phyloP scores from a whole-genome alignment of 1,139 yeast genomes.

The Protomyces inundatus region DNA sequence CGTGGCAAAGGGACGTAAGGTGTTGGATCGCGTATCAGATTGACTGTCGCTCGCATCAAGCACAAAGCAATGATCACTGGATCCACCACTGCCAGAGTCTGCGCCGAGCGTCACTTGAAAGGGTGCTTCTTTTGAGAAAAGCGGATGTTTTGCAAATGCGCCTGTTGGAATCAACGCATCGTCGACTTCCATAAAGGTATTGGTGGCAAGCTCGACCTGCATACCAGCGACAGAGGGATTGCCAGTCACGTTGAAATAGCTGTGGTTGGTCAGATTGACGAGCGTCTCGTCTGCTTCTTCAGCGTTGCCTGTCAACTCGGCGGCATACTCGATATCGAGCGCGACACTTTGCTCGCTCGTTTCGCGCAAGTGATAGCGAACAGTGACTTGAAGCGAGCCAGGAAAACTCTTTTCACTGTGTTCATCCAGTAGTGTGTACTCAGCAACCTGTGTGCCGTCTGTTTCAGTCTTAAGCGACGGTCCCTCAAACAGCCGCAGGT shows the following conservation, averaged over 20 bases:
- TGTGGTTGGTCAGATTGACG: constrained; percentile 59
- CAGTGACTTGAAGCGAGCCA: constrained; percentile 29
- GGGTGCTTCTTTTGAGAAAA: constrained; percentile 13
- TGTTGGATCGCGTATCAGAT: constrained; percentile 45
- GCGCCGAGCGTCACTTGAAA: constrained; percentile 34
- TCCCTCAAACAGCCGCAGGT: constrained; percentile 42
- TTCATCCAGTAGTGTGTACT: constrained; percentile 23
- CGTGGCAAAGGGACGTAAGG: constrained; percentile 44
- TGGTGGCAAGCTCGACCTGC: constrained; percentile 37
- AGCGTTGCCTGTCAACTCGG: constrained; percentile 26
- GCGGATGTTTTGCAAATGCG: constrained; percentile 38
- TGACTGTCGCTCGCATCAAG: constrained; percentile 36
- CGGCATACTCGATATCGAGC: constrained; percentile 30
- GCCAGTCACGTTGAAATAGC: constrained; percentile 42
- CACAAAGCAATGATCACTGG: constrained; percentile 50
- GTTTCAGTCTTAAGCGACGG: neutral
- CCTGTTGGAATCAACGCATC: constrained; percentile 51
- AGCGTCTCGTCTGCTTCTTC: constrained; percentile 43
- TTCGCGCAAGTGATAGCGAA: constrained; percentile 28
- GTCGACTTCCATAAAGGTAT: constrained; percentile 42
- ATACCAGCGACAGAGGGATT: constrained; percentile 37
- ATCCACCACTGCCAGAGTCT: constrained; percentile 39
- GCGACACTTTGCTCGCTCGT: constrained; percentile 26
- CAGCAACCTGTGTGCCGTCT: neutral
- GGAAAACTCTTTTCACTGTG: constrained; percentile 31